phyloP scores from a whole-genome alignment of 129 eudicot species.

The Gnaphalium uliginosum region DNA sequence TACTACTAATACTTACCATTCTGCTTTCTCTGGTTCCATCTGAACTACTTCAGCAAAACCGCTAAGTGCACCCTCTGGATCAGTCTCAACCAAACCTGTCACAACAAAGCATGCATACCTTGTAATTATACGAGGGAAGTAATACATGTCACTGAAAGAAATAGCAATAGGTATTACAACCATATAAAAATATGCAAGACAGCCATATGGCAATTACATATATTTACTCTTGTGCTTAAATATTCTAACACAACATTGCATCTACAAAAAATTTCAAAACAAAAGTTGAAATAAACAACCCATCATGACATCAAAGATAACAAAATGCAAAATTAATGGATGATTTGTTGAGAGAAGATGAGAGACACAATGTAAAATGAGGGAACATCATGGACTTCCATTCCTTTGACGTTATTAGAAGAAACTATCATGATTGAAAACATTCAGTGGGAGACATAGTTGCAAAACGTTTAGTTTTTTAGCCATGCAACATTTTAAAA shows the following conservation, averaged over 20 bases:
- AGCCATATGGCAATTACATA: not conserved
- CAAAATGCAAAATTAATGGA: conserved; percentile 10
- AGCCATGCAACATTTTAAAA: not conserved
- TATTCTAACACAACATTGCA: not conserved
- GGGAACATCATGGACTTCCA: not conserved
- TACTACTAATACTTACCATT: conserved; percentile 63
- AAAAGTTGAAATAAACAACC: not conserved
- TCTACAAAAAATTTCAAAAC: not conserved
- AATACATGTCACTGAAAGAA: not conserved
- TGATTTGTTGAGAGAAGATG: not conserved
- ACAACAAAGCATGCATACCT: conserved; percentile 16
- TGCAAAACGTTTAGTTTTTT: not conserved
- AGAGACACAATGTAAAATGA: not conserved
- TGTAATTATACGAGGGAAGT: conserved; percentile 1
- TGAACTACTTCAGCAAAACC: conserved; percentile 95
- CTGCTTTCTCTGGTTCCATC: conserved; percentile 99
- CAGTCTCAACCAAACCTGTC: conserved; percentile 92
- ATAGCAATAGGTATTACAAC: not conserved
- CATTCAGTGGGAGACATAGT: not conserved
- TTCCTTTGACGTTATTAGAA: not conserved
- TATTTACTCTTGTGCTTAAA: not conserved
- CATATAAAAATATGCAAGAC: not conserved
- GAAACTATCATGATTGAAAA: not conserved
- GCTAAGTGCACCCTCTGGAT: conserved; percentile 90
- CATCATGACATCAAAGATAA: conserved; percentile 21